Evolutionary conservation across 257 asterid species (phyloP), one percentile per base, ranked within the genome.

Genomic region (Solanum ossicruentum): DNA sequence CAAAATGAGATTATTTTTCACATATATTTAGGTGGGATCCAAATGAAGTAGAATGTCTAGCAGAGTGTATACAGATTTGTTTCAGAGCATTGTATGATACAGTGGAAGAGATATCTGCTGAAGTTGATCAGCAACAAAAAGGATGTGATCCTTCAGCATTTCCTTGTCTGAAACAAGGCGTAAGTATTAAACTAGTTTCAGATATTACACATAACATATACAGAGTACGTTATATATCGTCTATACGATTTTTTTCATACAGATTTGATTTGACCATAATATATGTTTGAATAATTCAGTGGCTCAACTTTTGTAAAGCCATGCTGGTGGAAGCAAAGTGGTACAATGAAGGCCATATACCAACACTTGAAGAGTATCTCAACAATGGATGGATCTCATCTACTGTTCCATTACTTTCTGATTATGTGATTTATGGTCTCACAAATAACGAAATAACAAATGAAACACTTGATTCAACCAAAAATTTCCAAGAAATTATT

Each of bases 241-340:
- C 23, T 13, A 21, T 21, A 49, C n/a, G 15, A 17, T 47, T 13
- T 15, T 21, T 10, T 70, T 10, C 26, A 41, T 41, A 32, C 26
- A 70, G 2, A 32, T 32, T 32, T 32, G 3, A 32, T 32, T 32
- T 32, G 36, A 32, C 36, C 36, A 32, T 32, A 32, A 49, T 72
- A n/a, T 41, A 3, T 73, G 47, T 65, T 55, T 18, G 15, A 15
- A 39, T 23, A 15, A 23, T 41, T 11, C 89, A 93, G 95, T 92
- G 97, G 97, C 60, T 83, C 73, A 91, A 86, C 51, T 91, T 92
- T 55, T 91, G 94, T 83, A 89, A 89, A 51, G 88, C 96, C n/a
- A 83, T 91, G 55, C 82, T 88, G 1, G 78, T 85, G 78, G 97
- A 93, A 89, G 94, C 96, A 61, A 89, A 61, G 57, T 93, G 97